These are phyloP conservation scores for Xerocomus nothofagi DNA, from an alignment of 1,284 basidiomycete genomes.

Conservation along the genomic window DNA sequence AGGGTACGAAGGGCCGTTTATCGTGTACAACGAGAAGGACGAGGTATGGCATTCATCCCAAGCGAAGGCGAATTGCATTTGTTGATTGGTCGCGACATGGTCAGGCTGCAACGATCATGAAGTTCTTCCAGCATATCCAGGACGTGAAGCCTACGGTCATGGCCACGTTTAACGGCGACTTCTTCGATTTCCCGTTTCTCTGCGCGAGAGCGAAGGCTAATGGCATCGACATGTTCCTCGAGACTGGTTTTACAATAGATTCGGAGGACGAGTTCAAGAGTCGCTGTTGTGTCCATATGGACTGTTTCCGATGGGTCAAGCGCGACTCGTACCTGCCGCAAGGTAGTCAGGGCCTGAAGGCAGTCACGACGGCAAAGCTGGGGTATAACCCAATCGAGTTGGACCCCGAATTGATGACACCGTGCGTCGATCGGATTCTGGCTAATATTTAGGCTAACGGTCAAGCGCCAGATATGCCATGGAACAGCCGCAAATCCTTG, in stretches of 20 bases:
- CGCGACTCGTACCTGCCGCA: conserved; percentile 99
- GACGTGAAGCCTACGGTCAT: conserved; percentile 95
- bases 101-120: conserved; percentile 74
- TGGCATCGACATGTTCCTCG: conserved; percentile 95
- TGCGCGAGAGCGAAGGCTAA: conserved; percentile 84
- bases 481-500: conserved; percentile 93
- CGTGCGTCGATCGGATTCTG: conserved; percentile 52
- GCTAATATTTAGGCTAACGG: conserved; percentile 1
- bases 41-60: conserved; percentile 55
- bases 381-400: conserved; percentile 98
- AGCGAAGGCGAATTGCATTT: background rate
- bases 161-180: conserved; percentile 99
- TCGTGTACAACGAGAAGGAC: conserved; percentile 92
- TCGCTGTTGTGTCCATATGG: conserved; percentile 95
- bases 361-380: conserved; percentile 95
- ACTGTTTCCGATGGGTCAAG: conserved; percentile 99
- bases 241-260: conserved; percentile 93
- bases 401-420: conserved; percentile 99
- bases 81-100: background rate
- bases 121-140: conserved; percentile 94
- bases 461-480: conserved; percentile 77
- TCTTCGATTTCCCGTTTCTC: conserved; percentile 99
- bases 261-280: conserved; percentile 96
- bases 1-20: conserved; percentile 97
- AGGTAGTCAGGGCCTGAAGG: conserved; percentile 97